These are phyloP conservation scores for Acacia concinna DNA, from an alignment of 331 rosid genomes.

Conservation along the genomic window DNA sequence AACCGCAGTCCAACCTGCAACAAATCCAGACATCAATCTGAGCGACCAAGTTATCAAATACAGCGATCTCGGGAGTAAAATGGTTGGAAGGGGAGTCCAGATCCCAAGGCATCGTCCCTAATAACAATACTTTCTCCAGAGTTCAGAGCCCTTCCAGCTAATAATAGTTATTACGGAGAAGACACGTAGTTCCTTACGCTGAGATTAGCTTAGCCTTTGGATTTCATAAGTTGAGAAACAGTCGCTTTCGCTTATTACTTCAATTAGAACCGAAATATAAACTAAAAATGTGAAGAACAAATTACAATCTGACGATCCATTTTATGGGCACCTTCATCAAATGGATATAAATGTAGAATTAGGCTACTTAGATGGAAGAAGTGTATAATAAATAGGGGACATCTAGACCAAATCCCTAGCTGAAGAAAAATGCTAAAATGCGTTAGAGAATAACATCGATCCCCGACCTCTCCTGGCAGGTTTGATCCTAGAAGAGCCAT, in stretches of 20 bases:
- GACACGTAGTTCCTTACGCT: neutral
- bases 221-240: neutral
- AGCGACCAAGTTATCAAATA: neutral
- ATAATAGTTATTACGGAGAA: neutral
- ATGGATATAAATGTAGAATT: conserved; percentile 17
- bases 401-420: conserved; percentile 29
- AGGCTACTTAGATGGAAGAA: neutral
- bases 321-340: neutral
- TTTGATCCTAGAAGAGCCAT: conserved; percentile 74
- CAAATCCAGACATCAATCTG: conserved; percentile 27
- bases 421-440: neutral
- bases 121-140: neutral
- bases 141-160: neutral
- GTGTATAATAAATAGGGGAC: neutral
- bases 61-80: neutral
- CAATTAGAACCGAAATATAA: neutral
- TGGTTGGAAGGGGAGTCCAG: neutral
- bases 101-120: neutral
- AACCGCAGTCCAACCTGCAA: conserved; percentile 81
- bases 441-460: conserved; percentile 5
- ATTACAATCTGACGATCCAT: neutral
- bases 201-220: neutral
- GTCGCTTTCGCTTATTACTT: neutral
- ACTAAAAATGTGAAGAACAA: neutral
- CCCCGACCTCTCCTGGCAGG: conserved; percentile 54